These are phyloP conservation scores for Floccularia luteovirens DNA, from an alignment of 768 basidiomycete genomes.

Conservation along the genomic window DNA sequence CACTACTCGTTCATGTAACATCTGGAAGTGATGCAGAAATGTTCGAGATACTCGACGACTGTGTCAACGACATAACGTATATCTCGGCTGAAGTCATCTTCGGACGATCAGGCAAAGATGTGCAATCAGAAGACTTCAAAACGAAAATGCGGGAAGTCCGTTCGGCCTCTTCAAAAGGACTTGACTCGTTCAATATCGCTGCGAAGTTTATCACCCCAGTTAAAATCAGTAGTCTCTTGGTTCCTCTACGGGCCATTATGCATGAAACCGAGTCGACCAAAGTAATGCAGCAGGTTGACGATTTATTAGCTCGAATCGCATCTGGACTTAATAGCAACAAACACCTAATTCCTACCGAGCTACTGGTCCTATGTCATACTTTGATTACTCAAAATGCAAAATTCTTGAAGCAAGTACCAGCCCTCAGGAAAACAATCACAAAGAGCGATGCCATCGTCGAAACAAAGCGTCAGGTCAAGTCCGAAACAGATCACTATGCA, in stretches of 20 bases:
- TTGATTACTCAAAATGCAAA: constrained; percentile 86
- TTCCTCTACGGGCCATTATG: constrained; percentile 79
- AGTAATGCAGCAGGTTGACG: constrained; percentile 79
- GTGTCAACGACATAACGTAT: constrained; percentile 72
- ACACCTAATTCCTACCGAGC: constrained; percentile 57
- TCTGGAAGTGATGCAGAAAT: constrained; percentile 41
- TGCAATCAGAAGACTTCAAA: constrained; percentile 84
- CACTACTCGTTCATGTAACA: constrained; percentile 77
- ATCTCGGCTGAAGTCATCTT: constrained; percentile 88
- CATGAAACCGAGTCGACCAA: constrained; percentile 77
- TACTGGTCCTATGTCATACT: constrained; percentile 81
- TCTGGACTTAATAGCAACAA: constrained; percentile 80
- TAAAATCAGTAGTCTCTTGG: constrained; percentile 68
- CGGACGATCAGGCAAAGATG: constrained; percentile 88
- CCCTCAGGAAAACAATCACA: constrained; percentile 23
- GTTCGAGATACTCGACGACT: constrained; percentile 65
- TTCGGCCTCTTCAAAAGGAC: constrained; percentile 70
- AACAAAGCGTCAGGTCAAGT: constrained; percentile 54
- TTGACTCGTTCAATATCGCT: constrained; percentile 80
- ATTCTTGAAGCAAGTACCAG: constrained; percentile 63
- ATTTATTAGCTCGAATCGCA: constrained; percentile 77
- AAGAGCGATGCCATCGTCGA: constrained; percentile 69
- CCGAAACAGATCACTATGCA: constrained; percentile 61
- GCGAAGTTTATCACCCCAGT: constrained; percentile 73
- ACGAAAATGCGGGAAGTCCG: constrained; percentile 92